These are phyloP conservation scores for Fragaria ananassa DNA, from an alignment of 306 rosid species.

Conservation along the genomic window DNA sequence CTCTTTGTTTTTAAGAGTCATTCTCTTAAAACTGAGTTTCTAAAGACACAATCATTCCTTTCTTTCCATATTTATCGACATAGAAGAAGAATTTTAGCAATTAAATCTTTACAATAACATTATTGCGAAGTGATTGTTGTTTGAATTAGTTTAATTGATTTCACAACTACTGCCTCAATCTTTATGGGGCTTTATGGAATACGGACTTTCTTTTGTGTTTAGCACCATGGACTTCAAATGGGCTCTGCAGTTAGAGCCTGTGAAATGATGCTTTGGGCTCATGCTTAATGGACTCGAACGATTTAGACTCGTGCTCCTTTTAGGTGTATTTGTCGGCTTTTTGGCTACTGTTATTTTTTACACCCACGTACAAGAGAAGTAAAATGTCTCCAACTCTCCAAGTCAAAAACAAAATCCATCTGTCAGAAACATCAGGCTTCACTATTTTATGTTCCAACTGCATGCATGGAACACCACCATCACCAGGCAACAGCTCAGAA, in stretches of 20 bases:
- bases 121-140: too few species aligned
- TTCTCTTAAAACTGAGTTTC: too few species aligned
- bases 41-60: too few species aligned
- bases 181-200: not conserved
- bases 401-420: not conserved
- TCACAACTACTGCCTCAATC: too few species aligned
- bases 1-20: too few species aligned
- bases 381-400: not conserved
- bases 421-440: not conserved
- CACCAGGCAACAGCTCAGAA: not conserved
- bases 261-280: not conserved
- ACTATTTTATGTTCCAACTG: not conserved
- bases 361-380: not conserved
- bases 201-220: not conserved
- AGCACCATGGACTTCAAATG: not conserved
- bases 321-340: not conserved
- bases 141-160: too few species aligned
- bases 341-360: not conserved
- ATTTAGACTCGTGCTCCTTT: too few species aligned
- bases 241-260: not conserved
- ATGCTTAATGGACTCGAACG: not conserved
- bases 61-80: too few species aligned
- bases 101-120: too few species aligned
- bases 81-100: too few species aligned
- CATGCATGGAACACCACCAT: conserved; percentile 6